phyloP scores from a whole-genome alignment of 2,329 filamentous ascomycete genomes.

The Thermomyces lanuginosus region DNA sequence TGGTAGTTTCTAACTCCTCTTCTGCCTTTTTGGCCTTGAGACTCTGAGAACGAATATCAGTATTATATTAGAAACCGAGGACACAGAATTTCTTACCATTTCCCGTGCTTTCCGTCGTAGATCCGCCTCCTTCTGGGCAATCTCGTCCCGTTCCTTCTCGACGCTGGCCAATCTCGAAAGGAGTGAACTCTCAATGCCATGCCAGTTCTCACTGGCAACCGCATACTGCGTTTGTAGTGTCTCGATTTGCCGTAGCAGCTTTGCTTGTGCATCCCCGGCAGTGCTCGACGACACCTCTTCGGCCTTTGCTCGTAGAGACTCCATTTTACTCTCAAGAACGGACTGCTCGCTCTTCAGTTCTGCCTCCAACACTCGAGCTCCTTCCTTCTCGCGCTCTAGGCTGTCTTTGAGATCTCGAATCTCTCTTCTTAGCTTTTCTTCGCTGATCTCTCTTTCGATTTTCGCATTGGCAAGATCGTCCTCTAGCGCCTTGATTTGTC shows the following conservation, averaged over 20 bases:
- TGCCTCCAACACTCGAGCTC: slow-evolving; percentile 48
- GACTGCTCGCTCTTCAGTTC: slow-evolving; percentile 67
- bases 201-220: slow-evolving; percentile 92
- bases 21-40: slow-evolving; percentile 52
- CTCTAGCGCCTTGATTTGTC: slow-evolving; percentile 37
- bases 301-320: slow-evolving; percentile 65
- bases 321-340: slow-evolving; percentile 72
- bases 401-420: slow-evolving; percentile 58
- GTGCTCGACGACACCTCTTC: slow-evolving; percentile 79
- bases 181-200: slow-evolving; percentile 79
- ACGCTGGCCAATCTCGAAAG: slow-evolving; percentile 58
- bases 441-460: slow-evolving; percentile 60
- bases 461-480: slow-evolving; percentile 49
- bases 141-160: slow-evolving; percentile 84
- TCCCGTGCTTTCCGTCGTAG: slow-evolving; percentile 81
- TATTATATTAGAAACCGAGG: slow-evolving; percentile 6
- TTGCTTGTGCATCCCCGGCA: slow-evolving; percentile 69
- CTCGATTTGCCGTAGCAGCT: slow-evolving; percentile 83
- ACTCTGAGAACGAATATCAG: slow-evolving; percentile 35
- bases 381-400: slow-evolving; percentile 55
- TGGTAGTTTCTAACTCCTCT: slow-evolving; percentile 62
- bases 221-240: slow-evolving; percentile 91
- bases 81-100: slow-evolving; percentile 40
- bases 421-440: slow-evolving; percentile 54
- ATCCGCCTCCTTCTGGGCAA: slow-evolving; percentile 65